Evolutionary conservation across 208 protist species (phyloP).

Genomic region (Crithidia bombi): DNA sequence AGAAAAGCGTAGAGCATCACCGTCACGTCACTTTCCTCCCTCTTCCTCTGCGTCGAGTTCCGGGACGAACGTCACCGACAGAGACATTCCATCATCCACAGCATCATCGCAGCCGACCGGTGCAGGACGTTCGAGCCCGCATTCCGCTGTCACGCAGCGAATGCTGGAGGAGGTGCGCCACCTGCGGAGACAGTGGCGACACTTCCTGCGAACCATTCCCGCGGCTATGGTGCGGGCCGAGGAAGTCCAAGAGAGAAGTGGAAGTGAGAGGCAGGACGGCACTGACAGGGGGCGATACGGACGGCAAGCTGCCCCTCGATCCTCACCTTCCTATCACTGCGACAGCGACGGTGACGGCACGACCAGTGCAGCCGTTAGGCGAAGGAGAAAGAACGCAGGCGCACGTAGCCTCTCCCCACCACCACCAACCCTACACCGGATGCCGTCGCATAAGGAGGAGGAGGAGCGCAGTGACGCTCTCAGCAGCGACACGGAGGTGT

Average conservation of each 20-base stretch:
- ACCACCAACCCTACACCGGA: too few relatives aligned
- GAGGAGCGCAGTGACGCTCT: background rate
- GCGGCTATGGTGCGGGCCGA: background rate
- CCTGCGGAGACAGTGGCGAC: slow-evolving; percentile 55
- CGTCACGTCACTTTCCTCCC: background rate
- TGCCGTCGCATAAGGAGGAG: too few relatives aligned
- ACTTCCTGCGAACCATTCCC: slow-evolving; percentile 29
- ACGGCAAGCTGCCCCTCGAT: too few relatives aligned
- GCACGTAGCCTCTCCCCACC: too few relatives aligned
- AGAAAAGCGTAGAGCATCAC: background rate
- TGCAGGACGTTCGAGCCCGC: background rate
- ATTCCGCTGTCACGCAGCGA: slow-evolving; percentile 12
- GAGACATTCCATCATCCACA: background rate
- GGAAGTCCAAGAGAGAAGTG: background rate
- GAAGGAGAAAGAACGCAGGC: too few relatives aligned
- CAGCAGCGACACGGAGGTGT: background rate
- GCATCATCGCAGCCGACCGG: background rate
- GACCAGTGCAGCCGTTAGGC: background rate
- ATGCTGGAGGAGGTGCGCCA: slow-evolving; percentile 49
- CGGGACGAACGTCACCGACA: background rate
- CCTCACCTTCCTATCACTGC: background rate
- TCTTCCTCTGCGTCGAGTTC: background rate
- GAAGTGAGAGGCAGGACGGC: background rate
- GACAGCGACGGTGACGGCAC: background rate
- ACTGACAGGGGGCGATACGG: too few relatives aligned